phyloP scores from a whole-genome alignment of 2,329 filamentous ascomycete genomes.

The Colletotrichum lentis region DNA sequence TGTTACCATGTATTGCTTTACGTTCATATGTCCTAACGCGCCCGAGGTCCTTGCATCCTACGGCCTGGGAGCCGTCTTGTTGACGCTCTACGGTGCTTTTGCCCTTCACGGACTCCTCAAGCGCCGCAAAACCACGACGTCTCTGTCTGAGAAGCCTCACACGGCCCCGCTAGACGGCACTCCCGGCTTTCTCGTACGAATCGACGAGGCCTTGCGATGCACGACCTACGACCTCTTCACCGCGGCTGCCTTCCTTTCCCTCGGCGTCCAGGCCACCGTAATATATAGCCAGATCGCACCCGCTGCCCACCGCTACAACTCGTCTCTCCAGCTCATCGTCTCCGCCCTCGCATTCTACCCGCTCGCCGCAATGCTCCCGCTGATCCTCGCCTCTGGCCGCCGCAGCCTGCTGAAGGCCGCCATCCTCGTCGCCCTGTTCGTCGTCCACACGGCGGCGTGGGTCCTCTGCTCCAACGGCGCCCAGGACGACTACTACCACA shows the following conservation, averaged over 20 bases:
- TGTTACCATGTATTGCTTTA: too few relatives aligned
- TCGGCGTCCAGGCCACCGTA: slow-evolving; percentile 14
- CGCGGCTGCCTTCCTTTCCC: slow-evolving; percentile 20
- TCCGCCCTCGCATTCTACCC: slow-evolving; percentile 22
- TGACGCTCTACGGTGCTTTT: slow-evolving; percentile 26
- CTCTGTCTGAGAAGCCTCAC: neutral
- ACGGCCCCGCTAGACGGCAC: neutral
- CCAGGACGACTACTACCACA: slow-evolving; percentile 11
- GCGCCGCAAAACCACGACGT: neutral
- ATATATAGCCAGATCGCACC: slow-evolving; percentile 11
- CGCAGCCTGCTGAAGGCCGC: slow-evolving; percentile 20
- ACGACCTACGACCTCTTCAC: slow-evolving; percentile 26
- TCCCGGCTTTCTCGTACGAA: neutral
- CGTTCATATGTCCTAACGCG: neutral
- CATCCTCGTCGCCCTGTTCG: slow-evolving; percentile 8
- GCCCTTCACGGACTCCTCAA: neutral
- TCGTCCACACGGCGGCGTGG: slow-evolving; percentile 22
- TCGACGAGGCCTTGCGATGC: slow-evolving; percentile 10
- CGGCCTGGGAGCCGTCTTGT: slow-evolving; percentile 8
- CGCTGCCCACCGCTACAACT: neutral
- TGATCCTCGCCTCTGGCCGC: slow-evolving; percentile 13
- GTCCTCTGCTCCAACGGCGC: slow-evolving; percentile 22
- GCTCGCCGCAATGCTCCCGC: slow-evolving; percentile 26
- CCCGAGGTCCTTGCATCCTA: slow-evolving; percentile 15
- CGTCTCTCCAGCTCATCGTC: slow-evolving; percentile 21